Conservation (phyloP, 2,329 filamentous ascomycete genomes). For the Claviceps arundinis region DNA sequence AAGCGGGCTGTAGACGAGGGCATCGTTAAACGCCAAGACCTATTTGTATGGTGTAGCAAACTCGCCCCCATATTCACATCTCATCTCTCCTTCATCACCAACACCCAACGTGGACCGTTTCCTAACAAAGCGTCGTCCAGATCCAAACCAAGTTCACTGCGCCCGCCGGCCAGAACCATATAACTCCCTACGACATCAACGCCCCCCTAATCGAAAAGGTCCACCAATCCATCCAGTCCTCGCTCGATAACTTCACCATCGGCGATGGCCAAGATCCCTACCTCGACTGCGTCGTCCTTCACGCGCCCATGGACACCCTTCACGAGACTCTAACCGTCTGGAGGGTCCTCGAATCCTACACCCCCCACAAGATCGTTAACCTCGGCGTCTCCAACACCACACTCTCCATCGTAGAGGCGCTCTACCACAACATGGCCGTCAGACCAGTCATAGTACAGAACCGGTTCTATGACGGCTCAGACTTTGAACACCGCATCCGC, state of each 20-base stretch:
- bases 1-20: slow-evolving; percentile 45
- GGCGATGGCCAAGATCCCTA: slow-evolving; percentile 25
- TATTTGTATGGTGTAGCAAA: slow-evolving; percentile 40
- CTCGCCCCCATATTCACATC: neutral
- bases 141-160: slow-evolving; percentile 78
- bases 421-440: slow-evolving; percentile 31
- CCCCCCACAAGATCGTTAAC: slow-evolving; percentile 48
- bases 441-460: slow-evolving; percentile 58
- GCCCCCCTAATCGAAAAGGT: slow-evolving; percentile 51
- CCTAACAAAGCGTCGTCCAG: slow-evolving; percentile 20
- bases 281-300: slow-evolving; percentile 64
- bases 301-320: slow-evolving; percentile 38
- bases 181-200: slow-evolving; percentile 47
- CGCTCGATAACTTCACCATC: slow-evolving; percentile 48
- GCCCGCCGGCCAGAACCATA: slow-evolving; percentile 44
- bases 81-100: neutral
- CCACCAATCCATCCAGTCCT: slow-evolving; percentile 51
- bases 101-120: neutral
- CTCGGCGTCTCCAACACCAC: slow-evolving; percentile 67
- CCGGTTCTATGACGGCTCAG: slow-evolving; percentile 48
- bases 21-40: slow-evolving; percentile 38
- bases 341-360: slow-evolving; percentile 50
- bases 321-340: slow-evolving; percentile 49
- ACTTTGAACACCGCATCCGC: slow-evolving; percentile 48
- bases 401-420: slow-evolving; percentile 38